Base-by-base conservation (phyloP, 768 basidiomycete genomes). In the Boletus vermiculosoides region DNA sequence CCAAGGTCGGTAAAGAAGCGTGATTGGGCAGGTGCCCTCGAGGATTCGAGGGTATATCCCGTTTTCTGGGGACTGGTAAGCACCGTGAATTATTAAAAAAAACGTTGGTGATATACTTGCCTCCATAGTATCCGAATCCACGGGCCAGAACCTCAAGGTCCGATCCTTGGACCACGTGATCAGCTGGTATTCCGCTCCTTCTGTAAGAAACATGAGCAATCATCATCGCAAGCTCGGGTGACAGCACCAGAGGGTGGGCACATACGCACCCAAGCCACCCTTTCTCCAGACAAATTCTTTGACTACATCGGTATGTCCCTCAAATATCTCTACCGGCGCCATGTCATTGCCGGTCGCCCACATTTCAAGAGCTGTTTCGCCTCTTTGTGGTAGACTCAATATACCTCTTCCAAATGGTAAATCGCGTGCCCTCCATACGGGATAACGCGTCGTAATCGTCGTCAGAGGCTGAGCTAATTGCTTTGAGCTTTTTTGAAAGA, bases 201-300 rank as follows among this genome's bases (percentile, higher is more conserved):
- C 83, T 74, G 63, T 55, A 13, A 31, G 41, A 54, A 45, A 25
- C 20, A 39, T 45, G n/a, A 47, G 33, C 4, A 13, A 39, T 33
- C 33, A 10, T 41, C 15, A 22, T 12, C 12, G 33, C 8, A 22
- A 31, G 25, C 20, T 40, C 22, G 6, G 20, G 12, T 18, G 15
- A 11, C 51, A 45, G 31, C 13, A 36, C 23, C 4, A 18, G 3
- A 31, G 18, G n/a, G 16, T 2, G 6, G 23, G 5, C 2, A 33
- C 0, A 37, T 12, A 50, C 67, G 72, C 20, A 85, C 87, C 84
- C 59, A 74, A 63, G 6, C 79, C 80, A 3, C 87, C 82, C 65
- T 80, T 84, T 57, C 97, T 78, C 97, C 97, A 99, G 2, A 99
- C 94, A 69, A 96, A 99, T 73, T 99, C 96, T 66, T 96, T 97